Evolutionary conservation across 805 yeast genomes (phyloP).

Genomic region (Barnettozyma salicaria): DNA sequence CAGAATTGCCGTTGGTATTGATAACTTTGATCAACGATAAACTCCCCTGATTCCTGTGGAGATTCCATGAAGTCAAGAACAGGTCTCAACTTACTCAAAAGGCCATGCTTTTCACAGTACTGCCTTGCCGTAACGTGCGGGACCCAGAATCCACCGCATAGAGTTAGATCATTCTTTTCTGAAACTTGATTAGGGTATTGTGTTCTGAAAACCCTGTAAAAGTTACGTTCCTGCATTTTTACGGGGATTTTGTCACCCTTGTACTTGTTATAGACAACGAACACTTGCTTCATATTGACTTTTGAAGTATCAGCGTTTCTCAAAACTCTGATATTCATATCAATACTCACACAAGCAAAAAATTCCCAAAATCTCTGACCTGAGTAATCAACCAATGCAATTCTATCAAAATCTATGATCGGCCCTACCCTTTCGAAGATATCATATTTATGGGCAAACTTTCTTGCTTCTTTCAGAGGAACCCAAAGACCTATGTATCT

Average conservation of each 20-base stretch:
- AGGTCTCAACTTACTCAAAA: constrained; percentile 11
- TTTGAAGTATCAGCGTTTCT: constrained; percentile 16
- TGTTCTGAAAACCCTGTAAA: constrained; percentile 10
- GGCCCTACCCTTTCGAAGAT: constrained; percentile 19
- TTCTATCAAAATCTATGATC: constrained; percentile 21
- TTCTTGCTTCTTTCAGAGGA: constrained; percentile 20
- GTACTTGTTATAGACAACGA: constrained; percentile 16
- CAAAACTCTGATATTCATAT: constrained; percentile 21
- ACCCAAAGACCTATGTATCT: constrained; percentile 22
- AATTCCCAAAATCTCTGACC: constrained; percentile 24
- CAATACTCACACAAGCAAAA: constrained; percentile 17
- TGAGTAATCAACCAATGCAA: constrained; percentile 22
- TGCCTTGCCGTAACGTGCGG: constrained; percentile 11
- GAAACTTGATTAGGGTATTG: constrained; percentile 3
- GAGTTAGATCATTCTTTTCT: constrained; percentile 20
- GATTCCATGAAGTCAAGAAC: constrained; percentile 14
- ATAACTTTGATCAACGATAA: constrained; percentile 11
- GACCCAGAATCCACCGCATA: constrained; percentile 29
- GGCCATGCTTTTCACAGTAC: constrained; percentile 19
- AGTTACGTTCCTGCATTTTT: constrained; percentile 13
- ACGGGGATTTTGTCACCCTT: constrained; percentile 12
- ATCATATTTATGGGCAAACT: constrained; percentile 15
- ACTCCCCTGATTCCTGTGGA: constrained; percentile 13
- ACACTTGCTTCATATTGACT: constrained; percentile 24
- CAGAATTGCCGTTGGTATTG: constrained; percentile 10